Percentiles rank a stretch among this genome's conserved stretches.
Conservation (phyloP, 2,329 filamentous ascomycete species). For the Cordyceps pruinosa region DNA sequence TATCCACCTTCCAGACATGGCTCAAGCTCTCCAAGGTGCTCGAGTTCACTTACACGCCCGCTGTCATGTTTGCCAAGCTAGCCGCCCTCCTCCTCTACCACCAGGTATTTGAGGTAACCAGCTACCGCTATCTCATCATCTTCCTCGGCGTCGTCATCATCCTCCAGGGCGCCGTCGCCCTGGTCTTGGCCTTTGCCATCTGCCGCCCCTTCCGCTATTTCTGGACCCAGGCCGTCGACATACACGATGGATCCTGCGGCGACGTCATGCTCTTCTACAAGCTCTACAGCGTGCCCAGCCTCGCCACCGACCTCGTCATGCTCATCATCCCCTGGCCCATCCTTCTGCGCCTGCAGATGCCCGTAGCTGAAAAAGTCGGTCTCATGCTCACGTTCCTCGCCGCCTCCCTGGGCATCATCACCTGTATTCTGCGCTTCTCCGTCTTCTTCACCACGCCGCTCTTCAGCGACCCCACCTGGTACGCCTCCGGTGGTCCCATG, state of each 20-base stretch:
- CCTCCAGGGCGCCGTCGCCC: conserved; percentile 11
- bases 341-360: conserved; percentile 12
- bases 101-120: conserved; percentile 7
- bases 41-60: conserved; percentile 14
- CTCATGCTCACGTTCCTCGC: conserved; percentile 13
- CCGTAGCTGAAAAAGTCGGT: conserved; percentile 7
- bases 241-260: conserved; percentile 11
- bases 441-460: conserved; percentile 14
- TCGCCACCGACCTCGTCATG: conserved; percentile 12
- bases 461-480: conserved; percentile 14
- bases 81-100: conserved; percentile 14
- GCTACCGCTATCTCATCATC: conserved; percentile 9
- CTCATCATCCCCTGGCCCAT: conserved; percentile 14
- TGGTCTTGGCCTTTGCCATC: conserved; percentile 12
- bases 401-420: conserved; percentile 13
- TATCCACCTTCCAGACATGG: conserved; percentile 12
- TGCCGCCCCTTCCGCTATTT: conserved; percentile 13
- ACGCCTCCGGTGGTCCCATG: conserved; percentile 14
- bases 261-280: conserved; percentile 15
- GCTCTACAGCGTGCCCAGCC: conserved; percentile 14
- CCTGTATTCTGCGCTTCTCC: conserved; percentile 12
- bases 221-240: conserved; percentile 13
- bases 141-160: conserved; percentile 9
- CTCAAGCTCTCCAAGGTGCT: conserved; percentile 14
- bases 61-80: conserved; percentile 14